Evolutionary conservation across 1,139 yeast genomes (phyloP).

Genomic region (Candida sanyaensis): DNA sequence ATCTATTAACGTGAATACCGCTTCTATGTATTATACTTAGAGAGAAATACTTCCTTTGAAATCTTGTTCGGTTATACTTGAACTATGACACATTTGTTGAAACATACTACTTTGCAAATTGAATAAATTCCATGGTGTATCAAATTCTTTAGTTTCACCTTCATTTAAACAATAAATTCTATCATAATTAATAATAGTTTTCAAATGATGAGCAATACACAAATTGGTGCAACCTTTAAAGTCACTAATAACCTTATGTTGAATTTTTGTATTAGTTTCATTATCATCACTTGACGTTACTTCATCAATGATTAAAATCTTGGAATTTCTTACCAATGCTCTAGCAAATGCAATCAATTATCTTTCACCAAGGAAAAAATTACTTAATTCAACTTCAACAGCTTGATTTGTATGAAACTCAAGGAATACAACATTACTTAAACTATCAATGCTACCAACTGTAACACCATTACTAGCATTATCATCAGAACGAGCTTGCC

Average conservation of each 20-base stretch:
- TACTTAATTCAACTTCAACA: slow-evolving; percentile 44
- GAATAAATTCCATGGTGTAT: slow-evolving; percentile 44
- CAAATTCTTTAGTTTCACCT: slow-evolving; percentile 64
- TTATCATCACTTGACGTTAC: slow-evolving; percentile 47
- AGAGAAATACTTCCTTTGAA: slow-evolving; percentile 13
- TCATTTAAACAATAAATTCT: slow-evolving; percentile 38
- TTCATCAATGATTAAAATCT: slow-evolving; percentile 41
- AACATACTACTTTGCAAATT: slow-evolving; percentile 25
- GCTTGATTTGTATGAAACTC: slow-evolving; percentile 42
- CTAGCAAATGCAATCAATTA: slow-evolving; percentile 45
- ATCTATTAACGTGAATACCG: too few species aligned
- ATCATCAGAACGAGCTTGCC: slow-evolving; percentile 13
- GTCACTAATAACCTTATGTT: slow-evolving; percentile 34
- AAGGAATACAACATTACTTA: slow-evolving; percentile 20
- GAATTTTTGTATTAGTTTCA: slow-evolving; percentile 43
- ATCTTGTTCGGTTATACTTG: slow-evolving; percentile 42
- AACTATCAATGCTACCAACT: slow-evolving; percentile 8
- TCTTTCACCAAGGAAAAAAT: slow-evolving; percentile 43
- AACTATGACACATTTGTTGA: slow-evolving; percentile 61
- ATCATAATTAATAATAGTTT: slow-evolving; percentile 40
- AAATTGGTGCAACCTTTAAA: slow-evolving; percentile 39
- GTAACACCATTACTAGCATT: neutral
- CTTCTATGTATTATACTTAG: neutral
- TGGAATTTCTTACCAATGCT: slow-evolving; percentile 39
- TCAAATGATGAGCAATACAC: slow-evolving; percentile 45